Conservation (phyloP, 75 land plant genomes). For the Chamaecyparis obtusa region DNA sequence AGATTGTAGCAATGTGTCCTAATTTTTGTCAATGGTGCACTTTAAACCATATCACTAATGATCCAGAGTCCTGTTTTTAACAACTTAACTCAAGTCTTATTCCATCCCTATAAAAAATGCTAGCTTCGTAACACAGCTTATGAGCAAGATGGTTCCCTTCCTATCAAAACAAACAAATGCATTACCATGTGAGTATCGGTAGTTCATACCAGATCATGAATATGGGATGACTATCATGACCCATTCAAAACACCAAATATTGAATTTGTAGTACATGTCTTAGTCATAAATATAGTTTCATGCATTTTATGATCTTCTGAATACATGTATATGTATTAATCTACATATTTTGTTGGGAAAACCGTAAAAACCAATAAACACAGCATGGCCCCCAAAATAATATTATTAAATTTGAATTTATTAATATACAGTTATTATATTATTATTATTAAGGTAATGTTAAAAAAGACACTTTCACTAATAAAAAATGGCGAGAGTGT, state of each 20-base stretch:
- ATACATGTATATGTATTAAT: neutral
- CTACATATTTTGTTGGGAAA: neutral
- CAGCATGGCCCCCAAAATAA: too few species aligned
- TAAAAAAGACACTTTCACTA: too few species aligned
- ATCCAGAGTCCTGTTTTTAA: neutral
- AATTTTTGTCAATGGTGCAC: neutral
- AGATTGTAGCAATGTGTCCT: neutral
- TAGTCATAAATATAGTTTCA: too few species aligned
- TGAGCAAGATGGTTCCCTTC: neutral
- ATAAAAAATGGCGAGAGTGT: too few species aligned
- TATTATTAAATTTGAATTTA: too few species aligned
- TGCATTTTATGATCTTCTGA: too few species aligned
- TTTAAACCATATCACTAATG: neutral
- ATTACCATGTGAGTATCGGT: neutral
- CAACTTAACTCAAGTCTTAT: neutral
- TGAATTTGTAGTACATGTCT: too few species aligned
- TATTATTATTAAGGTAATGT: too few species aligned
- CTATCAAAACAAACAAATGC: neutral
- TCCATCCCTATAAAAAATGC: neutral
- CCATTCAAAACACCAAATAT: too few species aligned
- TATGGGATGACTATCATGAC: too few species aligned
- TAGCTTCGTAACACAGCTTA: neutral
- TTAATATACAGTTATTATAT: too few species aligned
- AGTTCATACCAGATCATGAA: neutral
- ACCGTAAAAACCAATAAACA: too few species aligned